Base-by-base conservation (phyloP, 1,284 basidiomycete species). In the Pseudomicrostroma phylloplanum region DNA sequence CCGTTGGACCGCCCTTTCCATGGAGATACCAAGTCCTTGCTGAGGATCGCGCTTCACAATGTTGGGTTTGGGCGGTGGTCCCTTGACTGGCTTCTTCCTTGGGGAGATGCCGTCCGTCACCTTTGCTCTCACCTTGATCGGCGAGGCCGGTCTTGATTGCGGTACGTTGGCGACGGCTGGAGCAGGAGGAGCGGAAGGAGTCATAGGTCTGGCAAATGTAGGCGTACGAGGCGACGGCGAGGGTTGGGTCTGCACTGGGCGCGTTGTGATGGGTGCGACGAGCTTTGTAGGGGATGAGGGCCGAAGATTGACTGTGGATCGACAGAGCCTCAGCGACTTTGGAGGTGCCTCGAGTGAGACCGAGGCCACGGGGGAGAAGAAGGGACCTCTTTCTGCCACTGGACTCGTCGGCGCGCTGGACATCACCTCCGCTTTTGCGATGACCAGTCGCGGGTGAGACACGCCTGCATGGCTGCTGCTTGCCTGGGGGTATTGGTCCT, bases 101-200 rank as follows among this genome's bases (percentile, higher is more conserved):
- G 53, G 40, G 12, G 54, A 57, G 13, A 60, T n/a, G 17, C 59
- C 59, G 2, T 56, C 54, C 17, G 55, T 60, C 17, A 60, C 21
- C 46, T 60, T 60, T 23, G 59, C 59, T 17, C 46, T 57, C 2
- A 60, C 12, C 43, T 60, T 60, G 55, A 40, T 39, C 8, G 59
- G 59, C n/a, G 59, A 60, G 25, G 49, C 55, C 12, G 58, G 54
- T 17, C 48, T 55, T 15, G 30, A 11, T 17, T 3, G 43, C 2
- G 43, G 4, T 46, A 25, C 46, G 12, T 11, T 48, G 3, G 46
- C 30, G 30, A 36, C 30, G 30, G 30, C 30, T 36, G 30, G 30
- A 3, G 30, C 30, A 36, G 30, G 30, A 36, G 30, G 30, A 36
- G 30, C 30, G 9, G 30, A 4, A 4, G 30, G 30, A 36, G 30